phyloP scores from a whole-genome alignment of 768 basidiomycete species.

The Boletus reticulatus region DNA sequence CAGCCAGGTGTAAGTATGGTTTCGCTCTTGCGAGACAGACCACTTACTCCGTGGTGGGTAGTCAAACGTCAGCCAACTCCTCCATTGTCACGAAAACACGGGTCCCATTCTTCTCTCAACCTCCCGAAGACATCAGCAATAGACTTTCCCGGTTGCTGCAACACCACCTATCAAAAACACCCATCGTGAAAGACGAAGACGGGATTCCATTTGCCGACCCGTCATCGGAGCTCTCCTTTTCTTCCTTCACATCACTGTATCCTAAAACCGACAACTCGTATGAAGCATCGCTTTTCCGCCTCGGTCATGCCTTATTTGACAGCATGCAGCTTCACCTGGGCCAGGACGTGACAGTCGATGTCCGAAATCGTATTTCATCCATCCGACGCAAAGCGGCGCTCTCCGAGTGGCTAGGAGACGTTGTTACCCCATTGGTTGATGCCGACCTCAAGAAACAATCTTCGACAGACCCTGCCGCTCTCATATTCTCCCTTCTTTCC shows the following conservation, averaged over 20 bases:
- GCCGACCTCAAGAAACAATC: constrained; percentile 57
- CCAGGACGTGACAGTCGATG: constrained; percentile 51
- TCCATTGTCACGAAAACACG: constrained; percentile 55
- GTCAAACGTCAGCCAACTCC: constrained; percentile 57
- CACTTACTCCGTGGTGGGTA: constrained; percentile 24
- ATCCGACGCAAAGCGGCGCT: constrained; percentile 77
- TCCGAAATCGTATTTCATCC: constrained; percentile 56
- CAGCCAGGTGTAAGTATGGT: constrained; percentile 47
- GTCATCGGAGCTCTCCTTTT: constrained; percentile 64
- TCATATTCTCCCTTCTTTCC: constrained; percentile 75
- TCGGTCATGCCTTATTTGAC: constrained; percentile 89
- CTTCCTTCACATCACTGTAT: constrained; percentile 73
- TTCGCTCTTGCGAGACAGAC: constrained; percentile 1
- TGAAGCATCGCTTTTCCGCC: constrained; percentile 82
- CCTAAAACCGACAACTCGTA: constrained; percentile 65
- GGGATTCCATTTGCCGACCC: constrained; percentile 70
- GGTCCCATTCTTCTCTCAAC: constrained; percentile 39
- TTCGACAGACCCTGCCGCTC: constrained; percentile 42
- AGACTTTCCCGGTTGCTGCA: constrained; percentile 65
- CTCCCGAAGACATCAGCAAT: constrained; percentile 32
- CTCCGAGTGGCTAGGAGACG: constrained; percentile 80
- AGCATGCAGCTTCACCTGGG: constrained; percentile 65
- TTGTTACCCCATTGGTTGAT: constrained; percentile 70
- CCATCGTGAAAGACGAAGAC: constrained; percentile 67
- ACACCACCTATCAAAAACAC: constrained; percentile 72